These are phyloP conservation scores for Diaporthe sp. DNA, from an alignment of 2,329 filamentous ascomycete genomes.

Conservation along the genomic window DNA sequence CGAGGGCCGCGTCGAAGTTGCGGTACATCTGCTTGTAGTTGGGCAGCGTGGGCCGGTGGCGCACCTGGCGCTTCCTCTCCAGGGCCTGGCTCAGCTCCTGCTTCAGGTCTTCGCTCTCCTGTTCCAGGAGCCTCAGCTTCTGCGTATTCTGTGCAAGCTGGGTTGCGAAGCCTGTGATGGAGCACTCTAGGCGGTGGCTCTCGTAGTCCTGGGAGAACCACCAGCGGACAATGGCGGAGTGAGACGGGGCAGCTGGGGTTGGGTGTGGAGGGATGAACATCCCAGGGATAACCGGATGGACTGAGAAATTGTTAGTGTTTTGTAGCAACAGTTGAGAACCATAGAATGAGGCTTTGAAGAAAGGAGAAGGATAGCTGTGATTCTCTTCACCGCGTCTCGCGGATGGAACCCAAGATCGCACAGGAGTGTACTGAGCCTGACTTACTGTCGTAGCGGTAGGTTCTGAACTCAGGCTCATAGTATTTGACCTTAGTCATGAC, in stretches of 20 bases:
- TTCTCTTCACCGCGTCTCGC: background rate
- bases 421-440: background rate
- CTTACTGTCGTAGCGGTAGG: background rate
- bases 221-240: slow-evolving; percentile 11
- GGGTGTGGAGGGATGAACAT: slow-evolving; percentile 8
- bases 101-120: background rate
- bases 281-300: slow-evolving; percentile 2
- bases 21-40: slow-evolving; percentile 22
- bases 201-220: slow-evolving; percentile 1
- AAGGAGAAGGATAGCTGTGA: background rate
- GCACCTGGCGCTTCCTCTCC: background rate
- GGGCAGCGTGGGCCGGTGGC: background rate
- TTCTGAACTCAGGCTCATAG: background rate
- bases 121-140: background rate
- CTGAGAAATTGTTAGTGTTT: background rate
- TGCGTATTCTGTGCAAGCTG: background rate
- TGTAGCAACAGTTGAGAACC: background rate
- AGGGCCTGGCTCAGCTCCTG: slow-evolving; percentile 3
- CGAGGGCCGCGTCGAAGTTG: slow-evolving; percentile 12
- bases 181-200: slow-evolving; percentile 12
- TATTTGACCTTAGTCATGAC: slow-evolving; percentile 8
- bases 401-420: background rate
- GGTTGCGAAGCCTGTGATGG: background rate
- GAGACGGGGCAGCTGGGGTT: slow-evolving; percentile 2
- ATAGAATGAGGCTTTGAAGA: background rate